phyloP scores from a whole-genome alignment of 768 basidiomycete genomes.

The Asterophora parasitica region DNA sequence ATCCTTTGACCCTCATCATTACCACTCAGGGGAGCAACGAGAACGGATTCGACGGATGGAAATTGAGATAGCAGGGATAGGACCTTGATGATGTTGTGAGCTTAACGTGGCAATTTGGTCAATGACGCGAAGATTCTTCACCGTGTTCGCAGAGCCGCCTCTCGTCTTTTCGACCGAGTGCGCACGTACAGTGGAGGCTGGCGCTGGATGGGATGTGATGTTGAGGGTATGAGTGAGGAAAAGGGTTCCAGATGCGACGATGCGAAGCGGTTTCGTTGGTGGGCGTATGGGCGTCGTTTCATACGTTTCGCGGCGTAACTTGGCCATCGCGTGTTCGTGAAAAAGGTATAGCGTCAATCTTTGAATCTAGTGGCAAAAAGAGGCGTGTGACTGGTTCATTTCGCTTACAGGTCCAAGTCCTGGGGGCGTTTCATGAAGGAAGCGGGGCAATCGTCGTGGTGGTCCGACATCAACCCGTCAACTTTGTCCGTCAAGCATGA shows the following conservation, averaged over 20 bases:
- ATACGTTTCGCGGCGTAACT: conserved; percentile 39
- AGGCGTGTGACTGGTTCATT: conserved; percentile 13
- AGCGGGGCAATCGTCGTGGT: conserved; percentile 2
- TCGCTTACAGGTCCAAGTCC: conserved; percentile 5
- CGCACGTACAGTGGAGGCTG: conserved; percentile 58
- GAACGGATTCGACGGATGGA: conserved; percentile 54
- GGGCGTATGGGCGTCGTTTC: conserved; percentile 24
- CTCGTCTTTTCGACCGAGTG: conserved; percentile 63
- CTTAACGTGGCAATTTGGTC: background rate
- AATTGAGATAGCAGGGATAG: conserved; percentile 74
- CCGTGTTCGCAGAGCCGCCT: conserved; percentile 69
- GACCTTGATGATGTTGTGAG: conserved; percentile 29
- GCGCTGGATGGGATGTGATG: conserved; percentile 54
- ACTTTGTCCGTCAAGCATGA: background rate
- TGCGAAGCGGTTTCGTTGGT: conserved; percentile 48
- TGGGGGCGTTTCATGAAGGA: conserved; percentile 1
- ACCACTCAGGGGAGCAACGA: conserved; percentile 72
- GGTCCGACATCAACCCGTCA: conserved; percentile 3
- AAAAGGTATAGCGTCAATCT: conserved; percentile 3
- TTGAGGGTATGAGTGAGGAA: conserved; percentile 73
- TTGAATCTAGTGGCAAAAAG: background rate
- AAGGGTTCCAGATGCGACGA: conserved; percentile 76
- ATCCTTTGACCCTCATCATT: conserved; percentile 66
- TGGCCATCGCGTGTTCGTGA: conserved; percentile 34
- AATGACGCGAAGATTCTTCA: conserved; percentile 12